These are phyloP conservation scores for Pythium apleroticum DNA, from an alignment of 352 stramenopile genomes.

Conservation along the genomic window DNA sequence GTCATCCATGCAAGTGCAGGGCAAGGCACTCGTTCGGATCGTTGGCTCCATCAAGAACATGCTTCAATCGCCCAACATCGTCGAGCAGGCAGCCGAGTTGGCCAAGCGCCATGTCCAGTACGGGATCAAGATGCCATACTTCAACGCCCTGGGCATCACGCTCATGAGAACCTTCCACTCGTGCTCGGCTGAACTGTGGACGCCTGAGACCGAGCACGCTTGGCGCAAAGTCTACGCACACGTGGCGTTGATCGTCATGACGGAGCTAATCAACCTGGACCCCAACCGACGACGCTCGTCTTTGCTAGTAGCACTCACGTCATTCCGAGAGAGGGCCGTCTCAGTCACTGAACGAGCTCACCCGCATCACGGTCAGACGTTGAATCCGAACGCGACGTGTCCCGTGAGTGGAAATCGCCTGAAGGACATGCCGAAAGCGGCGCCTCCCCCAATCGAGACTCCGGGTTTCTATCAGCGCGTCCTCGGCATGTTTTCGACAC, in stretches of 20 bases:
- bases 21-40: constrained; percentile 42
- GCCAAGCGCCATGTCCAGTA: constrained; percentile 41
- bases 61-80: constrained; percentile 34
- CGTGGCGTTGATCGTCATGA: constrained; percentile 31
- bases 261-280: constrained; percentile 14
- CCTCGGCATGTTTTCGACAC: background rate
- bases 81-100: constrained; percentile 29
- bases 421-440: constrained; percentile 9
- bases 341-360: background rate
- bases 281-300: background rate
- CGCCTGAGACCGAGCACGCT: constrained; percentile 26
- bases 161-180: constrained; percentile 30
- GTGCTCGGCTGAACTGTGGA: constrained; percentile 35
- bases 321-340: background rate
- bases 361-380: constrained; percentile 10
- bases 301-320: background rate
- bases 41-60: constrained; percentile 39
- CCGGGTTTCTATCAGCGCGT: constrained; percentile 7
- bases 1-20: constrained; percentile 41
- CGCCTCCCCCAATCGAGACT: background rate
- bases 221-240: constrained; percentile 33
- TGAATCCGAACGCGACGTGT: constrained; percentile 22
- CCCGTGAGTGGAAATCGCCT: constrained; percentile 30
- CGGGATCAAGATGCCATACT: constrained; percentile 36
- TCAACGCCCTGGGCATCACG: constrained; percentile 35